Percentiles rank a stretch among this genome's conserved stretches.
These are phyloP conservation scores for Chaetomium sp. DNA, from an alignment of 2,329 filamentous ascomycete genomes.

Conservation along the genomic window DNA sequence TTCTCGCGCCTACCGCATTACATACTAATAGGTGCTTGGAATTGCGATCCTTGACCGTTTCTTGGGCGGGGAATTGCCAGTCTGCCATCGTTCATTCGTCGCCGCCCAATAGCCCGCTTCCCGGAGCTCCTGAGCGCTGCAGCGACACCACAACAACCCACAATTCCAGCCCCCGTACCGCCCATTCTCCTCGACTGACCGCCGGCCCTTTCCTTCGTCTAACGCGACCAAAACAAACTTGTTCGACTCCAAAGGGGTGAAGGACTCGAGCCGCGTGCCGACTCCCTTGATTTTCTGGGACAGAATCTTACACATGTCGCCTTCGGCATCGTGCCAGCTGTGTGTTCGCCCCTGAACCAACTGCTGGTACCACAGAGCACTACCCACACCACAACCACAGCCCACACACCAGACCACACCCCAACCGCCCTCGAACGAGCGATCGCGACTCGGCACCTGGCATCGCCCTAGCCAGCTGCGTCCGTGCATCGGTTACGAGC, in stretches of 20 bases:
- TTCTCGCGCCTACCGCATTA: neutral
- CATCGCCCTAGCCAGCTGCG: too few species aligned
- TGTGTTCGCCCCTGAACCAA: conserved; percentile 16
- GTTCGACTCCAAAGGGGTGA: neutral
- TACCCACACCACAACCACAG: too few species aligned
- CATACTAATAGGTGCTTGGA: neutral
- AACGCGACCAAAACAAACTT: neutral
- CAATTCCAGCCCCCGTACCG: neutral
- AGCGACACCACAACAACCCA: neutral
- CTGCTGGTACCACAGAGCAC: conserved; percentile 4
- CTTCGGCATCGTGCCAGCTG: conserved; percentile 8
- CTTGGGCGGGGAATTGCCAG: neutral
- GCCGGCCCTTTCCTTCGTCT: conserved; percentile 1
- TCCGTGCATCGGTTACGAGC: too few species aligned
- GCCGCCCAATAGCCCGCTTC: neutral
- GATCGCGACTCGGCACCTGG: too few species aligned
- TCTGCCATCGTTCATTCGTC: neutral
- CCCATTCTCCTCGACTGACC: conserved; percentile 2
- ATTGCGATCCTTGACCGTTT: neutral
- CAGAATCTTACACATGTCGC: conserved; percentile 14
- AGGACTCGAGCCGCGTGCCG: neutral
- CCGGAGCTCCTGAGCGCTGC: neutral
- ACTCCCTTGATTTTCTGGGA: neutral
- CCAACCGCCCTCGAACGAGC: too few species aligned
- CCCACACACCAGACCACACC: too few species aligned